Conservation (phyloP, 2,329 filamentous ascomycete genomes). For the Emergomyces orientalis region DNA sequence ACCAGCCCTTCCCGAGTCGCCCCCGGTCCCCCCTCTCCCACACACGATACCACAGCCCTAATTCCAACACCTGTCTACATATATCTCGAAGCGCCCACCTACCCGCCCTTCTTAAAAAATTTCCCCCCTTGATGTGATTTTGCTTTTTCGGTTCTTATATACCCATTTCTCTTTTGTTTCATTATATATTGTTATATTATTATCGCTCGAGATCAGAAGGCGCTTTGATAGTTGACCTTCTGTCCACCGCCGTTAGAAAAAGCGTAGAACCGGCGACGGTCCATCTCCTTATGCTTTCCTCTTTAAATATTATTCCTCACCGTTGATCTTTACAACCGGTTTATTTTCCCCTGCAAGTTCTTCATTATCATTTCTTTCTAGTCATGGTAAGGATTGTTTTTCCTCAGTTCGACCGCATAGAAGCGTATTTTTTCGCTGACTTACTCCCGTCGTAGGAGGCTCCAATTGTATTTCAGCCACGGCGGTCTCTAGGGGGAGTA, state of each 20-base stretch:
- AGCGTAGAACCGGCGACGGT: constrained; percentile 7
- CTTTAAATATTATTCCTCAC: background rate
- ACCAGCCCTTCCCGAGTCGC: background rate
- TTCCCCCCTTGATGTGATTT: constrained; percentile 7
- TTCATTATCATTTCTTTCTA: background rate
- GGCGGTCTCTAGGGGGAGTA: constrained; percentile 10
- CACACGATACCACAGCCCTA: background rate
- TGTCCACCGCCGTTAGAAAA: background rate
- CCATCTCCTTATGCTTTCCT: background rate
- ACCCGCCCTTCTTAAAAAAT: background rate
- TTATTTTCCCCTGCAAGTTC: background rate
- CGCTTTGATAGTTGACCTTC: constrained; percentile 8
- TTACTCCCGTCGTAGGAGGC: constrained; percentile 7
- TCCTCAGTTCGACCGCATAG: background rate
- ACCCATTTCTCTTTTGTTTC: constrained; percentile 3
- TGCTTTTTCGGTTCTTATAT: background rate
- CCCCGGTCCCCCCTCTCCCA: background rate
- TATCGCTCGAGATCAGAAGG: background rate
- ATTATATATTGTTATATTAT: constrained; percentile 5
- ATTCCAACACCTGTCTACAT: constrained; percentile 1
- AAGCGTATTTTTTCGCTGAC: constrained; percentile 3
- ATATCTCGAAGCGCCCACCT: constrained; percentile 9
- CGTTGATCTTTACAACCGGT: background rate
- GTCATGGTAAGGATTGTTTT: constrained; percentile 1
- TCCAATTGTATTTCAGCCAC: constrained; percentile 9